Evolutionary conservation across 1,139 yeast genomes (phyloP).

Genomic region (Eremothecium sinecaudum): DNA sequence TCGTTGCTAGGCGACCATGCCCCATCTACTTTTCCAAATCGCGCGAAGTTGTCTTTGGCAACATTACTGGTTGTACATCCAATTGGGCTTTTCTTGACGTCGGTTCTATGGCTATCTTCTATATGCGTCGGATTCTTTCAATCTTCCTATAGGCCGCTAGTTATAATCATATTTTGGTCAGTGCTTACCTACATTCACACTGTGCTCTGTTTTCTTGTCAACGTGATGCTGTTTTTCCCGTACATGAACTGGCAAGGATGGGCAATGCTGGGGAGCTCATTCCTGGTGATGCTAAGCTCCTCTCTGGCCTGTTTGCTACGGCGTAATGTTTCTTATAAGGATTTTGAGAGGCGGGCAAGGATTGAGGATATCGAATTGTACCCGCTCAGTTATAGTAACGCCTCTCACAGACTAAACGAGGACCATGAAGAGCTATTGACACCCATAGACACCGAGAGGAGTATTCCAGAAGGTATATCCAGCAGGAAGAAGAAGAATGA

Average conservation of each 20-base stretch:
- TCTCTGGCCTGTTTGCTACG: constrained; percentile 32
- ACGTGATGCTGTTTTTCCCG: constrained; percentile 50
- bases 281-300: constrained; percentile 31
- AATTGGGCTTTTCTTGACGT: constrained; percentile 60
- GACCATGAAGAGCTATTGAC: too few relatives aligned
- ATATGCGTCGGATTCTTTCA: constrained; percentile 35
- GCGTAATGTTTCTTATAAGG: constrained; percentile 42
- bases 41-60: constrained; percentile 58
- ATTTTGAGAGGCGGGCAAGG: constrained; percentile 20
- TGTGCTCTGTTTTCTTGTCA: constrained; percentile 44
- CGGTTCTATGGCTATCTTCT: constrained; percentile 35
- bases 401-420: too few relatives aligned
- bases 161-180: constrained; percentile 30
- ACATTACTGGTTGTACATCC: constrained; percentile 73
- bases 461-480: too few relatives aligned
- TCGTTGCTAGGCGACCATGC: constrained; percentile 27
- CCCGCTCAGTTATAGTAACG: too few relatives aligned
- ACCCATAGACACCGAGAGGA: too few relatives aligned
- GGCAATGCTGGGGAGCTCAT: constrained; percentile 55
- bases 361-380: constrained; percentile 12
- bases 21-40: constrained; percentile 42
- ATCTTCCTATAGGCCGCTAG: constrained; percentile 23
- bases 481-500: too few relatives aligned
- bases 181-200: constrained; percentile 43
- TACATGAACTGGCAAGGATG: constrained; percentile 58